phyloP scores from a whole-genome alignment of 2,329 filamentous ascomycete genomes.

The Decorospora gaudefroyi region DNA sequence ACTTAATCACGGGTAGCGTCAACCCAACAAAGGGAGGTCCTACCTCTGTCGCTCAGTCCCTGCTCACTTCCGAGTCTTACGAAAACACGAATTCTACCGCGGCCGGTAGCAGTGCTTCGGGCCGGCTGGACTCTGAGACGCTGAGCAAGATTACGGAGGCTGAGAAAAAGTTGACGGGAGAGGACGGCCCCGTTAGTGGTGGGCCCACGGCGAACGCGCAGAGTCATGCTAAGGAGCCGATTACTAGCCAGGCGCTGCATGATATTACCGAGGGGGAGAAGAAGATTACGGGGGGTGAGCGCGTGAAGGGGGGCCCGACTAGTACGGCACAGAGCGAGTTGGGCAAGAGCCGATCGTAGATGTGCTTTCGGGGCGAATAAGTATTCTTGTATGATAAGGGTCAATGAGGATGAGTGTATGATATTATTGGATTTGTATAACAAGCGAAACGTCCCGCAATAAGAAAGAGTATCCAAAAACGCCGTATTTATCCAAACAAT shows the following conservation, averaged over 20 bases:
- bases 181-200: constrained; percentile 22
- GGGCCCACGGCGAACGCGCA: constrained; percentile 41
- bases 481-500: too few species aligned
- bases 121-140: constrained; percentile 33
- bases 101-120: constrained; percentile 8
- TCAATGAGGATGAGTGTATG: background rate
- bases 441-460: background rate
- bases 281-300: constrained; percentile 40
- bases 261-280: constrained; percentile 44
- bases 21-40: constrained; percentile 46
- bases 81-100: constrained; percentile 1
- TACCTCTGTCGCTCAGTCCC: constrained; percentile 46
- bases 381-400: background rate
- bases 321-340: constrained; percentile 42
- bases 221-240: constrained; percentile 35
- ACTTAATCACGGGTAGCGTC: constrained; percentile 46
- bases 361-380: background rate
- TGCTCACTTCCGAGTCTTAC: constrained; percentile 4
- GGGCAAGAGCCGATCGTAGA: constrained; percentile 29
- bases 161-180: constrained; percentile 37
- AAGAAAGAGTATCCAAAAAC: too few species aligned
- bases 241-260: constrained; percentile 37
- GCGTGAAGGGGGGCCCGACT: constrained; percentile 40
- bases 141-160: constrained; percentile 38
- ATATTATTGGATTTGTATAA: background rate